Evolutionary conservation across 345 rosid genomes (phyloP).

Genomic region (Raphanus raphanistrum): DNA sequence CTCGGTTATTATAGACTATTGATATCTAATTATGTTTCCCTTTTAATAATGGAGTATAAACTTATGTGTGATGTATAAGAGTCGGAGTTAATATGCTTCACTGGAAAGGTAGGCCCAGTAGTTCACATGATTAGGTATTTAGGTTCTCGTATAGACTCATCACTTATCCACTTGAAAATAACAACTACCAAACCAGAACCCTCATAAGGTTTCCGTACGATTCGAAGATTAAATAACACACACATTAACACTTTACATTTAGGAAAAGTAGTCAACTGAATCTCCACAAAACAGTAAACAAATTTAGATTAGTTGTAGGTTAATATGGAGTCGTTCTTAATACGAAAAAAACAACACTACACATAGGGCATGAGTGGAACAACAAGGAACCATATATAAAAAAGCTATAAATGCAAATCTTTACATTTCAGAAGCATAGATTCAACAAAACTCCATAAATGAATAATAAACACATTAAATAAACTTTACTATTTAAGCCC

Average conservation of each 20-base stretch:
- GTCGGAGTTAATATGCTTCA: not conserved
- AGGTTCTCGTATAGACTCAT: conserved; percentile 4
- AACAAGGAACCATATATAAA: not conserved
- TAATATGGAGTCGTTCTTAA: not conserved
- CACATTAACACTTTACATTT: not conserved
- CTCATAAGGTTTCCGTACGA: conserved; percentile 8
- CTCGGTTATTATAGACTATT: not conserved
- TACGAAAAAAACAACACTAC: not conserved
- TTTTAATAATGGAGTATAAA: not conserved
- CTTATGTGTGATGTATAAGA: not conserved
- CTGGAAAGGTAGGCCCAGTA: not conserved
- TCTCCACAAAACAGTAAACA: conserved; percentile 7
- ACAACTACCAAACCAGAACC: conserved; percentile 8
- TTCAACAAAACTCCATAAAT: conserved; percentile 2
- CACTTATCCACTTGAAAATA: not conserved
- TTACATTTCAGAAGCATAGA: conserved; percentile 17
- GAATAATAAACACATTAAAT: not conserved
- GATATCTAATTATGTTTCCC: not conserved
- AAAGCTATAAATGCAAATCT: conserved; percentile 14
- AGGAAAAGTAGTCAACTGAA: conserved; percentile 8
- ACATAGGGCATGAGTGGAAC: conserved; percentile 5
- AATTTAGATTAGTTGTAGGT: not conserved
- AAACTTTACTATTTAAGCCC: conserved; percentile 25
- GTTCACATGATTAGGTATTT: conserved; percentile 25
- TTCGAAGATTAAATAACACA: not conserved